Percentiles rank a stretch among this genome's conserved stretches.
Conservation (phyloP, 306 rosid genomes). For the Coriaria nepalensis region DNA sequence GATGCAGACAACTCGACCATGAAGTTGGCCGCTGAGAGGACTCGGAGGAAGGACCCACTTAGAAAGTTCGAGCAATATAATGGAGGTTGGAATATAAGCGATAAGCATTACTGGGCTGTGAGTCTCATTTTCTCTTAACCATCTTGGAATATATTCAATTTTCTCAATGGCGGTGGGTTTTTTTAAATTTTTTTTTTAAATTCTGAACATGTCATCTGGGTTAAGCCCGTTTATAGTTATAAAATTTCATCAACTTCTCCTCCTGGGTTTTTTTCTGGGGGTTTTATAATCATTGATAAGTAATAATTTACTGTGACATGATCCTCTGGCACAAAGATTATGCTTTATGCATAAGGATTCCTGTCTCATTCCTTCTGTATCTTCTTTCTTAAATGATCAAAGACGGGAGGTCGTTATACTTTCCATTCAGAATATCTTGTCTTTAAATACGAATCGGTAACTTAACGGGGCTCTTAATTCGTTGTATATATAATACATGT, state of each 20-base stretch:
- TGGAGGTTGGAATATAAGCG: constrained; percentile 61
- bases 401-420: too few species aligned
- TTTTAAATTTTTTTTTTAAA: too few species aligned
- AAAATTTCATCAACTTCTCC: not conserved
- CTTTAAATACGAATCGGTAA: too few species aligned
- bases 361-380: too few species aligned
- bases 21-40: constrained; percentile 49
- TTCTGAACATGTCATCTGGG: not conserved
- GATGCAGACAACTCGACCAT: constrained; percentile 16
- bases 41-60: constrained; percentile 51
- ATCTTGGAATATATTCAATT: not conserved
- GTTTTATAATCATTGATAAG: not conserved
- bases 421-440: too few species aligned
- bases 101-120: constrained; percentile 58
- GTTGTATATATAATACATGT: too few species aligned
- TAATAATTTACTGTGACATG: not conserved
- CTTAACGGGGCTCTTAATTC: too few species aligned
- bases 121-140: constrained; percentile 8
- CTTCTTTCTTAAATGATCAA: too few species aligned
- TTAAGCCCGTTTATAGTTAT: not conserved
- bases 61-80: constrained; percentile 32
- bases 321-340: not conserved
- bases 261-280: not conserved
- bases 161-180: not conserved
- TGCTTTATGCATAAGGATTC: too few species aligned